Evolutionary conservation across 768 basidiomycete genomes (phyloP).

Genomic region (Serendipita sp.): DNA sequence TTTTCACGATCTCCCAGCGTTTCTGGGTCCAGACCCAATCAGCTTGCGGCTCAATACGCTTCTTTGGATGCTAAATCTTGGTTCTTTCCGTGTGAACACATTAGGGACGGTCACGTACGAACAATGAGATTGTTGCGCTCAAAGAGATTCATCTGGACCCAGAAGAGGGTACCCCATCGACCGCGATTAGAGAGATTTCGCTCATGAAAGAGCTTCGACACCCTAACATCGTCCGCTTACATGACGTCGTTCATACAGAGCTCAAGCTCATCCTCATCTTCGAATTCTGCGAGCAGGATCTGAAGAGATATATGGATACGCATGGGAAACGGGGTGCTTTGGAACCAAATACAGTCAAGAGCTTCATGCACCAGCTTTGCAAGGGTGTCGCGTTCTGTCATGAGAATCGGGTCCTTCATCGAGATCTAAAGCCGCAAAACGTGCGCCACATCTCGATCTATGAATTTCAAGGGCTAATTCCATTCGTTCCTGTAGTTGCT

Average conservation of each 20-base stretch:
- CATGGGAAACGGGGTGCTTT: slow-evolving; percentile 92
- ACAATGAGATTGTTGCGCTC: slow-evolving; percentile 95
- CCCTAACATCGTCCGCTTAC: slow-evolving; percentile 91
- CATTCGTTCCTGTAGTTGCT: slow-evolving; percentile 29
- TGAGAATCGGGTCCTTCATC: slow-evolving; percentile 93
- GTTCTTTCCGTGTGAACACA: not conserved
- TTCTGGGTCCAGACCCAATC: not conserved
- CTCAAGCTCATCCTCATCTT: slow-evolving; percentile 96
- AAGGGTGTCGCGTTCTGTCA: slow-evolving; percentile 98
- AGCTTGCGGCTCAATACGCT: not conserved
- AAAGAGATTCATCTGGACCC: slow-evolving; percentile 99
- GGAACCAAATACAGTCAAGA: slow-evolving; percentile 69
- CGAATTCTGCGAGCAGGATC: slow-evolving; percentile 94
- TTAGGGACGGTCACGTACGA: slow-evolving; percentile 85
- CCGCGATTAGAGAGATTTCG: slow-evolving; percentile 96
- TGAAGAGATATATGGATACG: slow-evolving; percentile 99
- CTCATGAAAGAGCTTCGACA: slow-evolving; percentile 99
- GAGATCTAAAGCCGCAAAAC: slow-evolving; percentile 97
- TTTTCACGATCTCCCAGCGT: slow-evolving; percentile 6
- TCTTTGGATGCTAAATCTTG: not conserved
- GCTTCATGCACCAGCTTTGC: slow-evolving; percentile 95
- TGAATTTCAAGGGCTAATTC: not conserved
- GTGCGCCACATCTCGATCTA: not conserved
- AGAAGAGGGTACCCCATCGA: slow-evolving; percentile 96
- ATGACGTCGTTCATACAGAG: slow-evolving; percentile 98